Percentiles rank a stretch among this genome's conserved stretches.
Conservation (phyloP, 164 flowering plant genomes). For the Tinospora cordifolia region DNA sequence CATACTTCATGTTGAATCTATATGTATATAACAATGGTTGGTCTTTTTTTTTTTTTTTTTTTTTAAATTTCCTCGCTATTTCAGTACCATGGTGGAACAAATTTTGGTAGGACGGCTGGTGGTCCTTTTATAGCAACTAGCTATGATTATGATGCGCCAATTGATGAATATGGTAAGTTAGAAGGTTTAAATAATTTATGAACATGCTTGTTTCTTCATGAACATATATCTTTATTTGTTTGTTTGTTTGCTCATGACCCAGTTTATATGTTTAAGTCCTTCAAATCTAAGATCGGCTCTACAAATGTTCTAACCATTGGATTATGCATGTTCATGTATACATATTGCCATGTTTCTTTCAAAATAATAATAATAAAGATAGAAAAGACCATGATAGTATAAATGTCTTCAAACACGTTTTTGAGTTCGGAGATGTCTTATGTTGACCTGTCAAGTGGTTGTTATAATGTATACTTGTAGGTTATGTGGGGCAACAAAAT, state of each 20-base stretch:
- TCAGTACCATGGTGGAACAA: slow-evolving; percentile 99
- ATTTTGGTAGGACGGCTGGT: slow-evolving; percentile 96
- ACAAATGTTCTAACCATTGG: background rate
- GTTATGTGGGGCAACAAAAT: background rate
- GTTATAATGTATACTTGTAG: background rate
- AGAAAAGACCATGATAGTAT: background rate
- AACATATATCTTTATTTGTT: no score
- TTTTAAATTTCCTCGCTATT: no score
- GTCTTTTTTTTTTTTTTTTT: slow-evolving; percentile 10
- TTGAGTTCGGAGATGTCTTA: background rate
- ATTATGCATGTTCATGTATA: background rate
- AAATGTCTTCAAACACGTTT: background rate
- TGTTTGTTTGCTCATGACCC: no score
- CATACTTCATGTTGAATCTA: background rate
- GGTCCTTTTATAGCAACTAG: slow-evolving; percentile 98
- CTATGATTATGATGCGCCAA: slow-evolving; percentile 98
- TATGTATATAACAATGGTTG: background rate
- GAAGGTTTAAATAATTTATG: slow-evolving; percentile 1
- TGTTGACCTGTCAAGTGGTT: background rate
- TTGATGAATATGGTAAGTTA: slow-evolving; percentile 91
- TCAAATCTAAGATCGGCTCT: background rate
- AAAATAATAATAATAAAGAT: background rate
- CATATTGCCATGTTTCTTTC: background rate
- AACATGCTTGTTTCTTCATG: background rate
- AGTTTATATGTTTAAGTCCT: no score